Percentiles rank a stretch among this genome's conserved stretches.
Evolutionary conservation across 2,329 filamentous ascomycete species (phyloP).

Genomic region (Fusarium vanettenii): DNA sequence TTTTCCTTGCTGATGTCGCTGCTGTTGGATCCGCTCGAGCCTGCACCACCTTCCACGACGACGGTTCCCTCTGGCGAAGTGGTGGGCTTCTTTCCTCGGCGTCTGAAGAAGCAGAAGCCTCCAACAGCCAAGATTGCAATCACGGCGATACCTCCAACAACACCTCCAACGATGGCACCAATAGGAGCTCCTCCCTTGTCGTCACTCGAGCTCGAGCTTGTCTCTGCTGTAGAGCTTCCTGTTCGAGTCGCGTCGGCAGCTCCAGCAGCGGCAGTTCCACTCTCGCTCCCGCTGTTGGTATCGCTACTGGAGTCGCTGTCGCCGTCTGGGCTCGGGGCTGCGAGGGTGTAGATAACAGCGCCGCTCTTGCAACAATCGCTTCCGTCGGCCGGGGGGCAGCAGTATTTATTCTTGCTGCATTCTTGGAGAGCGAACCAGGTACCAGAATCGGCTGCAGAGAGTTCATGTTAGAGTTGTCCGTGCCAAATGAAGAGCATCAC

Average conservation of each 20-base stretch:
- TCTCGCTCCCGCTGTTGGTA: not conserved
- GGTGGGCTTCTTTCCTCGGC: not conserved
- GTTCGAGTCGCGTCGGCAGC: not conserved
- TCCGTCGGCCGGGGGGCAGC: conserved; percentile 27
- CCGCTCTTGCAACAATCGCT: conserved; percentile 31
- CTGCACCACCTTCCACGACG: not conserved
- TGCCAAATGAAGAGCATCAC: not conserved
- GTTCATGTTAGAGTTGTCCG: not conserved
- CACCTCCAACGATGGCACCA: conserved; percentile 31
- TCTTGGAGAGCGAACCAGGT: conserved; percentile 27
- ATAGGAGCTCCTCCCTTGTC: conserved; percentile 1
- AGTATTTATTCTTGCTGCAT: conserved; percentile 37
- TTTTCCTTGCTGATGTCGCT: conserved; percentile 1
- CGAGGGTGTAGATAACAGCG: conserved; percentile 25
- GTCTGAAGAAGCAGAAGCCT: conserved; percentile 21
- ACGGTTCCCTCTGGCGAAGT: not conserved
- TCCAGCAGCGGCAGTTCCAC: not conserved
- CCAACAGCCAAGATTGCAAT: conserved; percentile 27
- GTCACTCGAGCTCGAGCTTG: not conserved
- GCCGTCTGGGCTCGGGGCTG: conserved; percentile 1
- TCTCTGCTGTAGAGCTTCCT: not conserved
- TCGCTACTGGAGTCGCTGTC: not conserved
- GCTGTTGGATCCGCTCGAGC: not conserved
- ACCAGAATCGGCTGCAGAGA: not conserved
- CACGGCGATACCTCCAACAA: conserved; percentile 29